Conservation (phyloP, 1,139 yeast genomes). For the Debaryomyces udenii region DNA sequence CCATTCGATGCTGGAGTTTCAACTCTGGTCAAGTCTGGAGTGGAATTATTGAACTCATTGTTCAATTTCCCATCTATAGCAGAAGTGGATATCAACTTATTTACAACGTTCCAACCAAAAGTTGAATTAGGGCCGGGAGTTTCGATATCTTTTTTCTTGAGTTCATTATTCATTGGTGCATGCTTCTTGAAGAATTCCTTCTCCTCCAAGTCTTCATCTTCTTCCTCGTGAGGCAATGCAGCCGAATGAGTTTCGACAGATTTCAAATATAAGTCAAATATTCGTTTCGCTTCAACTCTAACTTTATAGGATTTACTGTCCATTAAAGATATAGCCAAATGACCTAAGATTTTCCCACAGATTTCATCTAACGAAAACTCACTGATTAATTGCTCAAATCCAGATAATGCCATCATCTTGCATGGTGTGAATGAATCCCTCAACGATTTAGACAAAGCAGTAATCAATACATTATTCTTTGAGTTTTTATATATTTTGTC, state of each 20-base stretch:
- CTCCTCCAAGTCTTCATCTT: constrained; percentile 43
- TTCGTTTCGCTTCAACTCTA: constrained; percentile 67
- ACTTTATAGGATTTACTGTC: constrained; percentile 71
- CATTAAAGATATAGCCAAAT: constrained; percentile 79
- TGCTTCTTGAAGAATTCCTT: constrained; percentile 37
- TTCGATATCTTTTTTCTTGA: constrained; percentile 5
- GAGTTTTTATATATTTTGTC: constrained; percentile 59
- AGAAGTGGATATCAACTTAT: constrained; percentile 37
- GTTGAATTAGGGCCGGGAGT: constrained; percentile 14
- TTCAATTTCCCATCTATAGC: constrained; percentile 40
- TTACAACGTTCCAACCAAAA: constrained; percentile 45
- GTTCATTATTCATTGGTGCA: constrained; percentile 22
- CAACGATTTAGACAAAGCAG: constrained; percentile 84
- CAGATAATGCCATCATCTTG: constrained; percentile 75
- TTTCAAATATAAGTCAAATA: constrained; percentile 65
- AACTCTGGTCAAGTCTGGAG: constrained; percentile 40
- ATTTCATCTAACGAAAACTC: constrained; percentile 76
- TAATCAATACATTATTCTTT: constrained; percentile 72
- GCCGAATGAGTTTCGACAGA: constrained; percentile 68
- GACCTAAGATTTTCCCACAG: constrained; percentile 81
- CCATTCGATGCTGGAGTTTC: constrained; percentile 22
- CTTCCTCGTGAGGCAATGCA: constrained; percentile 52
- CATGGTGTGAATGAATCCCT: constrained; percentile 81
- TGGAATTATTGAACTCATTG: constrained; percentile 41
- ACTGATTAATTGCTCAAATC: constrained; percentile 66